Percentiles rank a stretch among this genome's conserved stretches.
Evolutionary conservation across 2,329 filamentous ascomycete genomes (phyloP).

Genomic region (Claviceps capensis): DNA sequence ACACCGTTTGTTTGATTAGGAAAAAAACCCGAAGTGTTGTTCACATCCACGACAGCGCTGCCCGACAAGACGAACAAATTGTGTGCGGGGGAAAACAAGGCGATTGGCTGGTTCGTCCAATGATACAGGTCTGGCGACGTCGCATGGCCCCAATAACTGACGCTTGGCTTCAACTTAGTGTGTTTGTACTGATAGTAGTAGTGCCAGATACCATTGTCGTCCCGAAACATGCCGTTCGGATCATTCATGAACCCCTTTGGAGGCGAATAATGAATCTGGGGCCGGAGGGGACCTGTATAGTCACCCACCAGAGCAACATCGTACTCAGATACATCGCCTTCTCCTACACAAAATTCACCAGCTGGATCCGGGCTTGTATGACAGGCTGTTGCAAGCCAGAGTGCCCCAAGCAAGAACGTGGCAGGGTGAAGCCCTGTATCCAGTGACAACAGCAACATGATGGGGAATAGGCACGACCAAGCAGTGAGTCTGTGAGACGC

Average conservation of each 20-base stretch:
- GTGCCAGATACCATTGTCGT: conserved; percentile 44
- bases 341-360: background rate
- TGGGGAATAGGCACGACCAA: no score
- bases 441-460: no score
- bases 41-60: conserved; percentile 42
- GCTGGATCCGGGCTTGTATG: background rate
- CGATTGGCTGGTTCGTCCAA: conserved; percentile 52
- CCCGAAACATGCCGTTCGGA: conserved; percentile 25
- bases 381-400: background rate
- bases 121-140: conserved; percentile 48
- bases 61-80: conserved; percentile 36
- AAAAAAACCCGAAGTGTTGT: conserved; percentile 56
- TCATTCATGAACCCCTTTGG: conserved; percentile 4
- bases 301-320: conserved; percentile 7
- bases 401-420: background rate
- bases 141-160: conserved; percentile 55
- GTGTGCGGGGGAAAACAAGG: conserved; percentile 36
- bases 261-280: conserved; percentile 5
- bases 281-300: conserved; percentile 8
- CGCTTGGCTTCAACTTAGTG: conserved; percentile 32
- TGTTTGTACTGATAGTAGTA: conserved; percentile 48
- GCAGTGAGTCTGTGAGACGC: no score
- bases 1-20: conserved; percentile 22
- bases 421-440: background rate
- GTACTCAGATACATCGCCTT: conserved; percentile 10